These are phyloP conservation scores for Epichloe bromicola DNA, from an alignment of 2,329 filamentous ascomycete species.

Conservation along the genomic window DNA sequence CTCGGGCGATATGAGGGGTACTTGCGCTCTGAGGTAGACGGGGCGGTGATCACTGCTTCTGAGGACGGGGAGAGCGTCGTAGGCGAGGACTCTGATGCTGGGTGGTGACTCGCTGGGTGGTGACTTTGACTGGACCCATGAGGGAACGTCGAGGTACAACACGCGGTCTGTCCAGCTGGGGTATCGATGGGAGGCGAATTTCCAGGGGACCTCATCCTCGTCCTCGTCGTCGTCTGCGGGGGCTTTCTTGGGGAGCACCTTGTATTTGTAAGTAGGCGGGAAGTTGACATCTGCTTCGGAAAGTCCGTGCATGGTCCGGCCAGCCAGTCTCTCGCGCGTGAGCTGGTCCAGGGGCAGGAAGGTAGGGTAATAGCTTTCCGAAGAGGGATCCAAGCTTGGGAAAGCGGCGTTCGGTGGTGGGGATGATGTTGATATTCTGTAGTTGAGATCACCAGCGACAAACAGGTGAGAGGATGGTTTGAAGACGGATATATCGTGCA, in stretches of 20 bases:
- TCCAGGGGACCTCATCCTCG: slow-evolving; percentile 38
- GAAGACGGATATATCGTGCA: slow-evolving; percentile 57
- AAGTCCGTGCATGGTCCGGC: slow-evolving; percentile 65
- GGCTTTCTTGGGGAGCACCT: slow-evolving; percentile 19
- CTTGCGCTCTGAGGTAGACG: slow-evolving; percentile 56
- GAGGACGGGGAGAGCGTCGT: slow-evolving; percentile 65
- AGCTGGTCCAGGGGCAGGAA: slow-evolving; percentile 72
- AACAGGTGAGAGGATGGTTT: slow-evolving; percentile 66
- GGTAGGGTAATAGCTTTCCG: slow-evolving; percentile 47
- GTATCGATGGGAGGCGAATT: slow-evolving; percentile 72
- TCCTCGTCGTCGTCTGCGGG: slow-evolving; percentile 14
- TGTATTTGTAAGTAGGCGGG: slow-evolving; percentile 90
- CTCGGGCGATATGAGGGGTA: slow-evolving; percentile 43
- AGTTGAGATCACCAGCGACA: slow-evolving; percentile 87
- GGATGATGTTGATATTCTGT: slow-evolving; percentile 60
- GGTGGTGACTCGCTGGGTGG: slow-evolving; percentile 8
- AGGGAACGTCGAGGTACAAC: slow-evolving; percentile 55
- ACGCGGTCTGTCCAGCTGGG: slow-evolving; percentile 92
- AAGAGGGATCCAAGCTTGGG: slow-evolving; percentile 45
- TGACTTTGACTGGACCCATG: slow-evolving; percentile 31
- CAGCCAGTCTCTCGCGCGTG: slow-evolving; percentile 52
- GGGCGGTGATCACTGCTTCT: slow-evolving; percentile 79
- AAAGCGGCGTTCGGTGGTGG: slow-evolving; percentile 50
- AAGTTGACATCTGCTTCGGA: slow-evolving; percentile 63
- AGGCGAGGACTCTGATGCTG: slow-evolving; percentile 44